Conservation (phyloP, 2,329 filamentous ascomycete species). For the Aspergillus brasiliensis region DNA sequence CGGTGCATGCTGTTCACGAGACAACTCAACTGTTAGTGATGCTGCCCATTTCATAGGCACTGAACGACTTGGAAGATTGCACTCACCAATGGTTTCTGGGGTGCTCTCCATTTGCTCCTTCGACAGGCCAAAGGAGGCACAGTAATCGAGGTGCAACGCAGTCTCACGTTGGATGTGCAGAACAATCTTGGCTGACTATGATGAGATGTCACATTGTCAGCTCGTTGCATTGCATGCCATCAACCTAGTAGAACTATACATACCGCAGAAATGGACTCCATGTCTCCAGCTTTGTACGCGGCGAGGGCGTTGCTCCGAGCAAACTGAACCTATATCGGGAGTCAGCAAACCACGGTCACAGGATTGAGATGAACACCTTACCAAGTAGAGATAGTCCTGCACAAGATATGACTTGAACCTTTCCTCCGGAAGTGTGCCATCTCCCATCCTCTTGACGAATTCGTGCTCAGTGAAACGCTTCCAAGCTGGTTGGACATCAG, state of each 20-base stretch:
- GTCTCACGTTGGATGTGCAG: conserved; percentile 78
- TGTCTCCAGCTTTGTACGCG: conserved; percentile 77
- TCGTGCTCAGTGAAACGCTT: conserved; percentile 74
- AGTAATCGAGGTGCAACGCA: conserved; percentile 79
- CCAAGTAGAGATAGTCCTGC: conserved; percentile 89
- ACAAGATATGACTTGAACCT: conserved; percentile 87
- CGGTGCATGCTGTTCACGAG: conserved; percentile 69
- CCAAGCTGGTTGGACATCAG: conserved; percentile 76
- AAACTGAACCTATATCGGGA: conserved; percentile 69
- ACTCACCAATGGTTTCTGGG: conserved; percentile 71
- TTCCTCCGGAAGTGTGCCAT: conserved; percentile 71
- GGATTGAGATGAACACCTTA: conserved; percentile 41
- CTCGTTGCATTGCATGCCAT: not conserved
- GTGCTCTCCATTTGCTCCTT: conserved; percentile 70
- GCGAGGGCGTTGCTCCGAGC: conserved; percentile 82
- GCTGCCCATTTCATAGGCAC: not conserved
- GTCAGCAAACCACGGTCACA: conserved; percentile 1
- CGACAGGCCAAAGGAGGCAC: conserved; percentile 75
- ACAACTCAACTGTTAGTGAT: conserved; percentile 6
- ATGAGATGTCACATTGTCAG: not conserved
- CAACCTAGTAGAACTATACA: conserved; percentile 24
- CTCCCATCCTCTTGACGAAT: conserved; percentile 76
- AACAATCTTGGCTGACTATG: conserved; percentile 68
- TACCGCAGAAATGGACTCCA: conserved; percentile 72
- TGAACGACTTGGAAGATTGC: not conserved